Percentiles rank a stretch among this genome's conserved stretches.
phyloP scores from a whole-genome alignment of 1,284 basidiomycete genomes.

The Microbotryum lychnidis-dioicae region DNA sequence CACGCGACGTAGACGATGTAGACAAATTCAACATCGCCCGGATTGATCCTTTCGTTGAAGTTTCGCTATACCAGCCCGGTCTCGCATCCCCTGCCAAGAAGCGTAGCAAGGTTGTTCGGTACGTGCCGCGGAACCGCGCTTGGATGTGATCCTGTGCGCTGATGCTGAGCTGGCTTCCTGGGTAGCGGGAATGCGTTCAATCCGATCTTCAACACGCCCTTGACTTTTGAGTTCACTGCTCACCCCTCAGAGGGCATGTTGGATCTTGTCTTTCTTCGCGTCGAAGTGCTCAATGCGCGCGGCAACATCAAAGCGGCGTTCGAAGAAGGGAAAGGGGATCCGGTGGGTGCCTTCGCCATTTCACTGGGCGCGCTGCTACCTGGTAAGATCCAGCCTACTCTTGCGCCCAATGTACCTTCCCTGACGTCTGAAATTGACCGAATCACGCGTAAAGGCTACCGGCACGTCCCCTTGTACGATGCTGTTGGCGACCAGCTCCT shows the following conservation, averaged over 20 bases:
- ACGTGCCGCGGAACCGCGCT: constrained; percentile 1
- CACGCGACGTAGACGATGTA: constrained; percentile 47
- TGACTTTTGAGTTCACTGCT: constrained; percentile 58
- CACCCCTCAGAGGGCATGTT: constrained; percentile 61
- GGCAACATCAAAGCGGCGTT: constrained; percentile 40
- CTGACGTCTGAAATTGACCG: constrained; percentile 11
- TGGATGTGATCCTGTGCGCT: constrained; percentile 1
- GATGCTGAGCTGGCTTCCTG: constrained; percentile 27
- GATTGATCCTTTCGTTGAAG: constrained; percentile 69
- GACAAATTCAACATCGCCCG: constrained; percentile 46
- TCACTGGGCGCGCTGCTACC: constrained; percentile 58
- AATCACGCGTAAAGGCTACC: constrained; percentile 54
- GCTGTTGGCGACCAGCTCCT: constrained; percentile 69
- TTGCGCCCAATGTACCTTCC: constrained; percentile 6
- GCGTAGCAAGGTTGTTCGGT: constrained; percentile 23
- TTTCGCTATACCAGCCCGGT: constrained; percentile 66
- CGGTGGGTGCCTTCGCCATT: constrained; percentile 62
- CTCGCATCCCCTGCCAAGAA: constrained; percentile 10
- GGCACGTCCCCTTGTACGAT: constrained; percentile 78
- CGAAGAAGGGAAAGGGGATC: constrained; percentile 51
- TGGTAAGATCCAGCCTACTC: constrained; percentile 48
- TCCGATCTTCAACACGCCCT: constrained; percentile 64
- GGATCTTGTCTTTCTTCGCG: constrained; percentile 72
- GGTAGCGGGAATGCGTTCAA: constrained; percentile 71
- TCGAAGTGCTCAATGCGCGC: constrained; percentile 56